Evolutionary conservation across 345 rosid genomes (phyloP), one percentile per base, ranked within the genome.

Genomic region (Salix brachista): DNA sequence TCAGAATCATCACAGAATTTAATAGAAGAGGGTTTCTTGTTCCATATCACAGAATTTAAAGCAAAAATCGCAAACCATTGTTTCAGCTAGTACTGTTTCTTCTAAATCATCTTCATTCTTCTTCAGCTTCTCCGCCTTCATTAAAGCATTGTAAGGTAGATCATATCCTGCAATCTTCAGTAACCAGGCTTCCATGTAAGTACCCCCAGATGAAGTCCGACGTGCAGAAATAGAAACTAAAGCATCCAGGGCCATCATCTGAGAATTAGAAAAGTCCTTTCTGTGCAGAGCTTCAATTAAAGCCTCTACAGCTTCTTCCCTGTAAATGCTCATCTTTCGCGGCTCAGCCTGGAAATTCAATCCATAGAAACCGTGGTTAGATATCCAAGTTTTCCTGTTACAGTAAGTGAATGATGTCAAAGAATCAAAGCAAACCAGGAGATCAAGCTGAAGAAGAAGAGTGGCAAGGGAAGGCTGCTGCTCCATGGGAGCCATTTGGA

Each of bases 361-460:
- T 23, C 25, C 26, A 72, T 39, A 75, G 44, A 19, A 76, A 71
- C 8, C 71, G 30, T 69, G 67, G 25, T 65, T 44, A 39, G 75
- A 48, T 67, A 67, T 16, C 50, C 10, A 70, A 28, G n/a, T 25
- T 18, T 66, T 23, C 23, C 21, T 48, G 12, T 7, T 6, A 21
- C 12, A 69, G 30, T 18, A 48, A n/a, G 21, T 74, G 72, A 37
- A 56, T 36, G 56, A 74, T 66, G 44, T 16, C 13, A 37, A 68
- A 56, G 46, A 54, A 32, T 65, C 17, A 71, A 84, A 62, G 48
- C 83, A 69, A 41, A 90, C 94, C 90, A 87, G 79, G 60, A 91
- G 87, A 81, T 91, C 92, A 39, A 91, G 91, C 81, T 89, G 92
- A 75, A 91, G 89, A 74, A 90, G 90, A 77, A 89, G 94, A 75